A percentile compares a stretch with the other conserved stretches of the same genome.
Evolutionary conservation across 805 yeast genomes (phyloP).

Genomic region (Priceomyces carsonii): DNA sequence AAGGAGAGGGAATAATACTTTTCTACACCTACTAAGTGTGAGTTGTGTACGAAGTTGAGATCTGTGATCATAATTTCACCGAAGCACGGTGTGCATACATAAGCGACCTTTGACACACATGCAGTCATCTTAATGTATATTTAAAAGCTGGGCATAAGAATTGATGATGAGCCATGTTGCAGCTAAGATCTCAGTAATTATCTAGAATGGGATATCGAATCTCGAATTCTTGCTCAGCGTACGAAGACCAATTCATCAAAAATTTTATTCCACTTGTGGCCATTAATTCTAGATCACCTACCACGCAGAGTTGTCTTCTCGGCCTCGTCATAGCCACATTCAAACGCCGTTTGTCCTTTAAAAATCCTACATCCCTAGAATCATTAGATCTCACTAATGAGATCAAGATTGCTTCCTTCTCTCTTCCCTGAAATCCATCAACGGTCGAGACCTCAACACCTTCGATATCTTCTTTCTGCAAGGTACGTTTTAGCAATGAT

Average conservation of each 20-base stretch:
- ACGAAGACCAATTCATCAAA: conserved; percentile 64
- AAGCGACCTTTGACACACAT: too few species aligned
- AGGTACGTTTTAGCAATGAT: conserved; percentile 48
- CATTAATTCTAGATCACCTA: conserved; percentile 84
- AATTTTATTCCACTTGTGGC: conserved; percentile 43
- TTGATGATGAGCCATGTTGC: too few species aligned
- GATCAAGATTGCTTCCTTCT: conserved; percentile 81
- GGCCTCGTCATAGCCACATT: conserved; percentile 95
- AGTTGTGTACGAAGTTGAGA: too few species aligned
- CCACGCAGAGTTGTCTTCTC: conserved; percentile 75
- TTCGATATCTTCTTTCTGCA: conserved; percentile 32
- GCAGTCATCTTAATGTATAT: too few species aligned
- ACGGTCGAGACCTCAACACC: conserved; percentile 80
- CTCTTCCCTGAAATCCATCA: conserved; percentile 97
- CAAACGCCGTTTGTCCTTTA: conserved; percentile 73
- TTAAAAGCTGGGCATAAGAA: too few species aligned
- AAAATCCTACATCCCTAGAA: conserved; percentile 71
- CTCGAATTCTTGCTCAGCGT: conserved; percentile 69
- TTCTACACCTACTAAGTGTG: too few species aligned
- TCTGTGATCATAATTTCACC: too few species aligned
- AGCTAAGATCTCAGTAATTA: conserved; percentile 17
- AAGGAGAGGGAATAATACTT: too few species aligned
- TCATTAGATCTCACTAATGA: conserved; percentile 83
- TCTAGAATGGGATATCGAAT: conserved; percentile 59
- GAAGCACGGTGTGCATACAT: too few species aligned